These are phyloP conservation scores for Cucumis cinereus DNA, from an alignment of 306 rosid species.

Conservation along the genomic window DNA sequence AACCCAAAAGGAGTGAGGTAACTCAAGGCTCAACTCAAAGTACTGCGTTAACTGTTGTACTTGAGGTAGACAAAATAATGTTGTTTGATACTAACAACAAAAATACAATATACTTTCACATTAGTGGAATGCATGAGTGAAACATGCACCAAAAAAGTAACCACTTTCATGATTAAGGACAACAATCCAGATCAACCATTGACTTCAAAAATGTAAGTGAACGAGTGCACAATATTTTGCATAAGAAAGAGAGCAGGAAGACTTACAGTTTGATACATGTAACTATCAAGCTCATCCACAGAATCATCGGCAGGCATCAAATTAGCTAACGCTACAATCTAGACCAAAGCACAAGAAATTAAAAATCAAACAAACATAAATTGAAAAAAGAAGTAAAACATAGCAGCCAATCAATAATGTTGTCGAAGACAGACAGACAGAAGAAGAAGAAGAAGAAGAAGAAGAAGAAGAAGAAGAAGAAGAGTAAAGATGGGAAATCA, in stretches of 20 bases:
- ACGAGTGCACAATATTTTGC: not conserved
- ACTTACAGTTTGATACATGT: conserved; percentile 92
- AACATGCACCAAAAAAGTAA: not conserved
- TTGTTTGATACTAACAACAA: no score
- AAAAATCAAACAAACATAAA: not conserved
- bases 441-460: not conserved
- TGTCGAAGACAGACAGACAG: not conserved
- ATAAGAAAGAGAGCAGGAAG: not conserved
- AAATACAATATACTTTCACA: no score
- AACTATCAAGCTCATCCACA: conserved; percentile 88
- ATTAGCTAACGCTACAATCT: conserved; percentile 94
- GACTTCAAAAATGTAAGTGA: not conserved
- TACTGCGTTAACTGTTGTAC: not conserved
- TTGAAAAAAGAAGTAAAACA: not conserved
- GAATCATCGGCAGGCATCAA: conserved; percentile 86
- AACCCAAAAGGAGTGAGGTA: not conserved
- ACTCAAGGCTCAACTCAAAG: not conserved
- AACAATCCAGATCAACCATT: not conserved
- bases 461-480: not conserved
- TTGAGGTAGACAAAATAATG: no score
- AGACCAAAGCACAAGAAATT: not conserved
- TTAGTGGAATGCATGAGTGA: no score
- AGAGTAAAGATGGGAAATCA: not conserved
- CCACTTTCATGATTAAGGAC: not conserved
- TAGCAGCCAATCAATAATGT: not conserved